Conservation (phyloP, 225 moss, liverwort and hornwort species). For the Ulota crispa region DNA sequence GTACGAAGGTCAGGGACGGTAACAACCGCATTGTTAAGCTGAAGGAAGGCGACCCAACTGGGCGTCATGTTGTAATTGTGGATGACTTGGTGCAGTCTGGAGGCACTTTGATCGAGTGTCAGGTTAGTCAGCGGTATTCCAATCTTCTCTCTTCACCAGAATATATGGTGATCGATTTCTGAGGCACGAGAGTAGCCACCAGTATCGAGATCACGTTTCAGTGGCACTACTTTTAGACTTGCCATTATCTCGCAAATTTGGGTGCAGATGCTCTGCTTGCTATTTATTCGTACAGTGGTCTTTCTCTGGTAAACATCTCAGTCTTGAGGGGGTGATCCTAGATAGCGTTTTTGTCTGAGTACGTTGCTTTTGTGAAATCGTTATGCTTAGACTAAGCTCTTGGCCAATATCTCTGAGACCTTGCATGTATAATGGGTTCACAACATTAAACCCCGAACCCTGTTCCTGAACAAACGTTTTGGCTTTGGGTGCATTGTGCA, state of each 20-base stretch:
- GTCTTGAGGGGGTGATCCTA: background rate
- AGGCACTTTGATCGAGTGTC: constrained; percentile 94
- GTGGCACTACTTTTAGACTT: background rate
- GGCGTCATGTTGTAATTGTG: constrained; percentile 93
- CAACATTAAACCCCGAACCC: background rate
- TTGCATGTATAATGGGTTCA: background rate
- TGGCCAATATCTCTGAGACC: background rate
- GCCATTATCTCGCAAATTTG: background rate
- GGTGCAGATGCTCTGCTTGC: background rate
- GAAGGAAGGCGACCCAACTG: constrained; percentile 91
- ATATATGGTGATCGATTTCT: background rate
- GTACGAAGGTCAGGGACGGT: constrained; percentile 96
- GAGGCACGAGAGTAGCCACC: background rate
- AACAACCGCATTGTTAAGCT: constrained; percentile 84
- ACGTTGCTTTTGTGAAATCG: background rate
- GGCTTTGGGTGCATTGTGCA: constrained; percentile 41
- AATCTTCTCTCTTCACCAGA: background rate
- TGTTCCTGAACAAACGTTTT: constrained; percentile 5
- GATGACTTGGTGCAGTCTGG: constrained; percentile 99
- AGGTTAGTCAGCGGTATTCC: constrained; percentile 48
- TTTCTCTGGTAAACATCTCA: background rate
- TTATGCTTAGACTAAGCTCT: background rate
- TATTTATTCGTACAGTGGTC: background rate
- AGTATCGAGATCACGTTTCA: background rate
- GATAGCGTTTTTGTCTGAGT: background rate